phyloP scores from a whole-genome alignment of 345 rosid species.

The Crucihimalaya himalaica region DNA sequence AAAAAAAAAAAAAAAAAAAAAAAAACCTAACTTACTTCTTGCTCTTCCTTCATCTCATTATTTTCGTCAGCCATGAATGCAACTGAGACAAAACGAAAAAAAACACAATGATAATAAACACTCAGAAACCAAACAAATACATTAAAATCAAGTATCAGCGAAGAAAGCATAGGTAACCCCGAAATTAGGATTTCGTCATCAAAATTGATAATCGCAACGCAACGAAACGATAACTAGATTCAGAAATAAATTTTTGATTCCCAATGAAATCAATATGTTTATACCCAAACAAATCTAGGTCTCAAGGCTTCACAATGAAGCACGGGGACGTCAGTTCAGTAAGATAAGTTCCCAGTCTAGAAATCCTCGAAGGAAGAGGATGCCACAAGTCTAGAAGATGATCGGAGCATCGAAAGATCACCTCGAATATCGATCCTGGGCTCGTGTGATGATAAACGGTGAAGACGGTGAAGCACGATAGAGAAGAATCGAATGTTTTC shows the following conservation, averaged over 20 bases:
- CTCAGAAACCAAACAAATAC: not conserved
- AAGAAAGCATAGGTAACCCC: not conserved
- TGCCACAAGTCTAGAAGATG: no score
- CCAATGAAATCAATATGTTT: not conserved
- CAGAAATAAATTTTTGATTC: not conserved
- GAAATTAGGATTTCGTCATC: constrained; percentile 8
- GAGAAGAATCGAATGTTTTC: no score
- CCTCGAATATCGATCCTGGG: no score
- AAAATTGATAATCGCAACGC: not conserved
- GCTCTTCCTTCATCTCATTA: constrained; percentile 38
- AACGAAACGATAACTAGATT: constrained; percentile 16
- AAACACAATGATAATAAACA: not conserved
- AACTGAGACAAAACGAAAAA: not conserved
- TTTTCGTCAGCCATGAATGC: constrained; percentile 42
- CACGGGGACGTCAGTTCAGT: no score
- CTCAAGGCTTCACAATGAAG: not conserved
- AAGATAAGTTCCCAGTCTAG: no score
- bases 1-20: not conserved
- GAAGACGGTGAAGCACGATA: no score
- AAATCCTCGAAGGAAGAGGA: no score
- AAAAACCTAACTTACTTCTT: constrained; percentile 32
- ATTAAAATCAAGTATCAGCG: not conserved
- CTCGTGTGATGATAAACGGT: no score
- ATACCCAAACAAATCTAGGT: constrained; percentile 3
- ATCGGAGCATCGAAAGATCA: no score